Percentiles rank a stretch among this genome's conserved stretches.
These are phyloP conservation scores for Parietaria judaica DNA, from an alignment of 306 rosid genomes.

Conservation along the genomic window DNA sequence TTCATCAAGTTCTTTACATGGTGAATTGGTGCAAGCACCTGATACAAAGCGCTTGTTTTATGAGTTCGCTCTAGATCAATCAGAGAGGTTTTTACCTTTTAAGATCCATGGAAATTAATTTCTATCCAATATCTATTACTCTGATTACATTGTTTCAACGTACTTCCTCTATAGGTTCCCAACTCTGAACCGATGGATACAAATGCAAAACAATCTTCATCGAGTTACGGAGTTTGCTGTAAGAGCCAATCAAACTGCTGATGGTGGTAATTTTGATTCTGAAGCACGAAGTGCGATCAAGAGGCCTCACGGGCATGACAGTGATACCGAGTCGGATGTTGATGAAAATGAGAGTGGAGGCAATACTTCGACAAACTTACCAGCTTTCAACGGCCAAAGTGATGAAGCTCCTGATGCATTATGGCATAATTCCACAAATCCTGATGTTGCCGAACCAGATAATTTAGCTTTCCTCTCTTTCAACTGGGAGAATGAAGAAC, in stretches of 20 bases:
- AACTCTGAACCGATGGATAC: conserved; percentile 97
- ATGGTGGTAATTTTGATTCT: conserved; percentile 27
- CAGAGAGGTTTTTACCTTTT: conserved; percentile 76
- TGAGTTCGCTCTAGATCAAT: conserved; percentile 98
- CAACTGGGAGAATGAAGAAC: conserved; percentile 95
- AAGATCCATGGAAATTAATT: conserved; percentile 5
- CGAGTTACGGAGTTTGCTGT: conserved; percentile 93
- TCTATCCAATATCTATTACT: not conserved
- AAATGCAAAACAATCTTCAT: conserved; percentile 95
- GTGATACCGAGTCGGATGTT: conserved; percentile 74
- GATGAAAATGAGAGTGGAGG: conserved; percentile 63
- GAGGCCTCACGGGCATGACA: conserved; percentile 77
- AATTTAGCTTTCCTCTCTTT: conserved; percentile 77
- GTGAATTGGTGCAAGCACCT: conserved; percentile 61
- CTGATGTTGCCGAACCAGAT: conserved; percentile 66
- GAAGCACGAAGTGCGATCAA: conserved; percentile 70
- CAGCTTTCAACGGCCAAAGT: conserved; percentile 44
- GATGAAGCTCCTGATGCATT: conserved; percentile 37
- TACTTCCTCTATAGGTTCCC: conserved; percentile 61
- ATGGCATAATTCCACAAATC: conserved; percentile 56
- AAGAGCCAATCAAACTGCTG: conserved; percentile 55
- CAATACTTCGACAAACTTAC: conserved; percentile 40
- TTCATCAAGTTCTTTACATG: conserved; percentile 68
- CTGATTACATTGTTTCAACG: conserved; percentile 20
- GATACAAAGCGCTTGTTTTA: conserved; percentile 79